These are phyloP conservation scores for Odontarrhena argentea DNA, from an alignment of 345 rosid genomes.

Conservation along the genomic window DNA sequence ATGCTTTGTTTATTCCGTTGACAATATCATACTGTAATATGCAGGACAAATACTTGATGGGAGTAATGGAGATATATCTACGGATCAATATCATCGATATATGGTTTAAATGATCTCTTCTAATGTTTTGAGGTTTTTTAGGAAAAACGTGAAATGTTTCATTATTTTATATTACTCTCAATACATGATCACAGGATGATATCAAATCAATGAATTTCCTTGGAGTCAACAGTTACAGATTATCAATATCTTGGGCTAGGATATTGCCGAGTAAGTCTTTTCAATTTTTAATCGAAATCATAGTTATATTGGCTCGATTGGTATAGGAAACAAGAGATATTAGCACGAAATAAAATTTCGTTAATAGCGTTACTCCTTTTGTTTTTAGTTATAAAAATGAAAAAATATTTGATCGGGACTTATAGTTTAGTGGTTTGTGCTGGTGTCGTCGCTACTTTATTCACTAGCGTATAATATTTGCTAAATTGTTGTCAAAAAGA, in stretches of 20 bases:
- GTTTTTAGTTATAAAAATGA: too few relatives aligned
- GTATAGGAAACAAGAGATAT: too few relatives aligned
- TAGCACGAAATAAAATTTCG: too few relatives aligned
- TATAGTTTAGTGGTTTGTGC: too few relatives aligned
- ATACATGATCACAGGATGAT: slow-evolving; percentile 53
- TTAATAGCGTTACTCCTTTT: too few relatives aligned
- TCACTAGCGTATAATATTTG: too few relatives aligned
- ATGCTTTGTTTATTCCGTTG: slow-evolving; percentile 16
- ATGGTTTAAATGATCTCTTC: slow-evolving; percentile 14
- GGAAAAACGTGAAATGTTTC: background rate
- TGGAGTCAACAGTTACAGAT: slow-evolving; percentile 68
- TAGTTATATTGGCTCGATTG: too few relatives aligned
- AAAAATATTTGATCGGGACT: too few relatives aligned
- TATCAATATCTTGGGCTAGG: slow-evolving; percentile 85
- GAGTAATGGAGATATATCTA: slow-evolving; percentile 37
- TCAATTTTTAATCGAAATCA: too few relatives aligned
- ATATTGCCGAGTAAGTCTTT: slow-evolving; percentile 65
- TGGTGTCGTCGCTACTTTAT: too few relatives aligned
- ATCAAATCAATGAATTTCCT: slow-evolving; percentile 56
- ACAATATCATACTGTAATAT: slow-evolving; percentile 4
- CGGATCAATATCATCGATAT: slow-evolving; percentile 33
- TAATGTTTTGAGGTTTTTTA: background rate
- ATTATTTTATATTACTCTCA: background rate
- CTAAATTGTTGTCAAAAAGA: too few relatives aligned
- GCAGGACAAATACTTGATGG: slow-evolving; percentile 33